Percentiles rank a stretch among this genome's conserved stretches.
These are phyloP conservation scores for Curvularia eragrostidis DNA, from an alignment of 2,329 filamentous ascomycete genomes.

Conservation along the genomic window DNA sequence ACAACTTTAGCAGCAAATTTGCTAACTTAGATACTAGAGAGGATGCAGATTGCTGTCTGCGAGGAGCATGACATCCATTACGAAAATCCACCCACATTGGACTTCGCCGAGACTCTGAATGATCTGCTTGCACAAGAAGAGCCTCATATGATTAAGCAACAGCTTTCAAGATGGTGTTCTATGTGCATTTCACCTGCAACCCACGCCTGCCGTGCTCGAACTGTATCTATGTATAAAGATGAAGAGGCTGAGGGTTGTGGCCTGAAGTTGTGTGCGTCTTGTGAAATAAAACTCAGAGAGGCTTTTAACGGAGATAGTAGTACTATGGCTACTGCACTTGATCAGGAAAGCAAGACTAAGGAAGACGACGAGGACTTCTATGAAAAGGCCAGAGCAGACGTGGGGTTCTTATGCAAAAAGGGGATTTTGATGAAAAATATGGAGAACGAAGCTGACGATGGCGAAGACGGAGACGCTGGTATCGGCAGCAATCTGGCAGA, in stretches of 20 bases:
- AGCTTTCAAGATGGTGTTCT: slow-evolving; percentile 40
- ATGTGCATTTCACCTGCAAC: slow-evolving; percentile 39
- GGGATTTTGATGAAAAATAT: slow-evolving; percentile 33
- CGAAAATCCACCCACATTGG: not conserved
- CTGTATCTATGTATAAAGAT: slow-evolving; percentile 13
- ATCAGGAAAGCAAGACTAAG: slow-evolving; percentile 27
- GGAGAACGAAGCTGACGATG: not conserved
- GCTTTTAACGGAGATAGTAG: slow-evolving; percentile 17
- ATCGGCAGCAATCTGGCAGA: too few species aligned
- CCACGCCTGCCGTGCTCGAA: slow-evolving; percentile 22
- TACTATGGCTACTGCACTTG: slow-evolving; percentile 24
- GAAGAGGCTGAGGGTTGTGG: slow-evolving; percentile 34
- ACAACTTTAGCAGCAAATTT: not conserved
- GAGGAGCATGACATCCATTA: slow-evolving; percentile 22
- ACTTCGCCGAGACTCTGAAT: slow-evolving; percentile 16
- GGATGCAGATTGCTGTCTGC: slow-evolving; percentile 36
- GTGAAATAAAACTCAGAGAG: slow-evolving; percentile 21
- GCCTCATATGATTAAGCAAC: slow-evolving; percentile 9
- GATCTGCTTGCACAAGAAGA: slow-evolving; percentile 22
- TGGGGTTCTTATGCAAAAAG: slow-evolving; percentile 32
- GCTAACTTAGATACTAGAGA: not conserved
- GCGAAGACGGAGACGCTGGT: not conserved
- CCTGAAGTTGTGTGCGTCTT: slow-evolving; percentile 32
- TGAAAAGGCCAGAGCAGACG: slow-evolving; percentile 31
- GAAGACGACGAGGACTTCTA: slow-evolving; percentile 10